These are phyloP conservation scores for Mortierella sp. DNA, from an alignment of 371 early-diverging fungal genomes.

Conservation along the genomic window DNA sequence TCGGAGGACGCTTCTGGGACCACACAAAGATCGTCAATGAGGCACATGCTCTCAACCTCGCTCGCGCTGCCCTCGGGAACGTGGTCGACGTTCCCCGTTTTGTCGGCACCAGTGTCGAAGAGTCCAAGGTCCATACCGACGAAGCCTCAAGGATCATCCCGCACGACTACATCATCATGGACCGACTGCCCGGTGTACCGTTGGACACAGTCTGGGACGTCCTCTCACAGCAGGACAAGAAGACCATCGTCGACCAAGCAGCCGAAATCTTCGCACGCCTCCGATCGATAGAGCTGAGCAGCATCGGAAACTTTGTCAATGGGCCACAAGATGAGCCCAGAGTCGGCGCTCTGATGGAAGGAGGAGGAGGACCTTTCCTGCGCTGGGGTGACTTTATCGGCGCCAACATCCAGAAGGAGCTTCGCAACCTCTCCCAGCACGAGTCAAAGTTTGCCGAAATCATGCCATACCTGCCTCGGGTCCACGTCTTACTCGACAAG, in stretches of 20 bases:
- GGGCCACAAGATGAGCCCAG: slow-evolving; percentile 18
- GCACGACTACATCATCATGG: slow-evolving; percentile 49
- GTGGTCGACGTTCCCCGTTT: slow-evolving; percentile 26
- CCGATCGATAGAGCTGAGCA: slow-evolving; percentile 29
- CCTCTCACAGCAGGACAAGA: slow-evolving; percentile 28
- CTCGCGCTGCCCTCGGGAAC: slow-evolving; percentile 23
- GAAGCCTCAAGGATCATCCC: slow-evolving; percentile 23
- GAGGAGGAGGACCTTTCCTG: slow-evolving; percentile 37
- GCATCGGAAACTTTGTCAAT: slow-evolving; percentile 38
- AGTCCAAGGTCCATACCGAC: slow-evolving; percentile 26
- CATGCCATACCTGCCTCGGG: slow-evolving; percentile 15
- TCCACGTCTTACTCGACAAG: slow-evolving; percentile 29
- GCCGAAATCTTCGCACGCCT: slow-evolving; percentile 38
- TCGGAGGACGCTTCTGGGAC: slow-evolving; percentile 56
- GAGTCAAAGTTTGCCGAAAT: slow-evolving; percentile 18
- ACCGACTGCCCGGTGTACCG: slow-evolving; percentile 45
- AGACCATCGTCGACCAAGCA: slow-evolving; percentile 29
- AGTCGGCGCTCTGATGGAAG: slow-evolving; percentile 48
- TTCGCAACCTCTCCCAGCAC: background rate
- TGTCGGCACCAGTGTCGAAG: slow-evolving; percentile 44
- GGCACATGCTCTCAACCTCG: slow-evolving; percentile 28
- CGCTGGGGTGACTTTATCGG: slow-evolving; percentile 40
- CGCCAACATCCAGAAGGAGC: slow-evolving; percentile 31
- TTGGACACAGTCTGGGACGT: slow-evolving; percentile 46
- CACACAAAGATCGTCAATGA: slow-evolving; percentile 52